A percentile compares a stretch with the other conserved stretches of the same genome.
phyloP scores from a whole-genome alignment of 1,139 yeast genomes.

The Lodderomyces parapsilosis region DNA sequence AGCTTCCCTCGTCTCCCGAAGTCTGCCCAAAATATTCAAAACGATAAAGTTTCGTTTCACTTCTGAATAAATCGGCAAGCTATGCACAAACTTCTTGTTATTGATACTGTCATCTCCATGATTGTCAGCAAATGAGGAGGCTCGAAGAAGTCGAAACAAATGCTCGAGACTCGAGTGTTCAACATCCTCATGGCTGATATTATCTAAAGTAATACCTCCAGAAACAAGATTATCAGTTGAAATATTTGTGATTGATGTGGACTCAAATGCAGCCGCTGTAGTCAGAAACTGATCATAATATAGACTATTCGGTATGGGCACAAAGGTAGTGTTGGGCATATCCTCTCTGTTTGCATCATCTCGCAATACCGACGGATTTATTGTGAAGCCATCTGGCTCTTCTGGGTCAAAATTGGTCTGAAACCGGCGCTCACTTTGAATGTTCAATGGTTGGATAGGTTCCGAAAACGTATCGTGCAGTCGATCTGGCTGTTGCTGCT shows the following conservation, averaged over 20 bases:
- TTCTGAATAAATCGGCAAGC: background rate
- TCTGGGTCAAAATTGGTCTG: constrained; percentile 7
- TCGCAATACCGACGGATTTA: background rate
- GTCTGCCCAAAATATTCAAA: constrained; percentile 25
- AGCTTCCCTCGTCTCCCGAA: constrained; percentile 37
- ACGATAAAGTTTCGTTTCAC: constrained; percentile 4
- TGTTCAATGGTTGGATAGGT: constrained; percentile 5
- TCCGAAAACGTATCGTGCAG: background rate
- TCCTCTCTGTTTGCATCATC: background rate
- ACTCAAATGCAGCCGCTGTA: constrained; percentile 18
- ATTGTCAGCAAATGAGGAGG: background rate
- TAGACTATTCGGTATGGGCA: background rate
- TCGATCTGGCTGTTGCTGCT: constrained; percentile 10
- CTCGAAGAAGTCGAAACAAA: constrained; percentile 33
- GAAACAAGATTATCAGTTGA: background rate
- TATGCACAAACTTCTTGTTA: background rate
- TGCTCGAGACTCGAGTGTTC: constrained; percentile 39
- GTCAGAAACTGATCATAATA: constrained; percentile 2
- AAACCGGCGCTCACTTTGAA: constrained; percentile 8
- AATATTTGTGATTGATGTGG: constrained; percentile 14
- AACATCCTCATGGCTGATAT: constrained; percentile 25
- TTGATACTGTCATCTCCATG: background rate
- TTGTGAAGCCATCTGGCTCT: background rate
- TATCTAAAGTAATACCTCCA: background rate
- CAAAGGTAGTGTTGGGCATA: background rate